phyloP scores from a whole-genome alignment of 371 early-diverging fungal genomes.

The Syncephalastrum racemosum region DNA sequence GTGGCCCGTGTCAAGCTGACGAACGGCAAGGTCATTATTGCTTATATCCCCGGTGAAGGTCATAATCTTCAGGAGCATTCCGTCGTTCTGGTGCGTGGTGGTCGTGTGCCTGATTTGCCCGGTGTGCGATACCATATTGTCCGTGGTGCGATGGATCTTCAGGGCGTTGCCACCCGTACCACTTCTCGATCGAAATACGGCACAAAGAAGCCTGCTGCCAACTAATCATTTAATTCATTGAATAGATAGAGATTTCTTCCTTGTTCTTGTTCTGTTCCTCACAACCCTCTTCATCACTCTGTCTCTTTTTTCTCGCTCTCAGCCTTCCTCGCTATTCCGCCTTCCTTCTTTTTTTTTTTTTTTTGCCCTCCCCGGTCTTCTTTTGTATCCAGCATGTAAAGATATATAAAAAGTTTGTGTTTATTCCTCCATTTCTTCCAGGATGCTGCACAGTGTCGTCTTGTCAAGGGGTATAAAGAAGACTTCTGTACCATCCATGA shows the following conservation, averaged over 20 bases:
- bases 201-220: slow-evolving; percentile 49
- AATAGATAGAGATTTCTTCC: neutral
- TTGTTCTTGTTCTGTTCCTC: too few species aligned
- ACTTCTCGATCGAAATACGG: slow-evolving; percentile 94
- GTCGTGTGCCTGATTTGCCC: slow-evolving; percentile 94
- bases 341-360: neutral
- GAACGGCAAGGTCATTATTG: slow-evolving; percentile 85
- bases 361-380: neutral
- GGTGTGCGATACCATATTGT: slow-evolving; percentile 95
- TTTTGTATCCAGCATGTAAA: neutral
- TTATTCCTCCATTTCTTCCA: slow-evolving; percentile 51
- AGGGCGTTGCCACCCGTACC: slow-evolving; percentile 87
- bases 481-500: slow-evolving; percentile 75
- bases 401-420: neutral
- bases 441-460: slow-evolving; percentile 55
- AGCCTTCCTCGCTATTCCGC: too few species aligned
- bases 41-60: slow-evolving; percentile 98
- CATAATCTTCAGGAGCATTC: slow-evolving; percentile 98
- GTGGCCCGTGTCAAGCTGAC: slow-evolving; percentile 85
- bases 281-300: too few species aligned
- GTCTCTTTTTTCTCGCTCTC: too few species aligned
- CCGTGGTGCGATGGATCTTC: slow-evolving; percentile 92
- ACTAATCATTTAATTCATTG: neutral
- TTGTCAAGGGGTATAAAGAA: slow-evolving; percentile 80
- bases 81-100: slow-evolving; percentile 94